These are phyloP conservation scores for Neocucurbitaria cava DNA, from an alignment of 2,329 filamentous ascomycete genomes.

Conservation along the genomic window DNA sequence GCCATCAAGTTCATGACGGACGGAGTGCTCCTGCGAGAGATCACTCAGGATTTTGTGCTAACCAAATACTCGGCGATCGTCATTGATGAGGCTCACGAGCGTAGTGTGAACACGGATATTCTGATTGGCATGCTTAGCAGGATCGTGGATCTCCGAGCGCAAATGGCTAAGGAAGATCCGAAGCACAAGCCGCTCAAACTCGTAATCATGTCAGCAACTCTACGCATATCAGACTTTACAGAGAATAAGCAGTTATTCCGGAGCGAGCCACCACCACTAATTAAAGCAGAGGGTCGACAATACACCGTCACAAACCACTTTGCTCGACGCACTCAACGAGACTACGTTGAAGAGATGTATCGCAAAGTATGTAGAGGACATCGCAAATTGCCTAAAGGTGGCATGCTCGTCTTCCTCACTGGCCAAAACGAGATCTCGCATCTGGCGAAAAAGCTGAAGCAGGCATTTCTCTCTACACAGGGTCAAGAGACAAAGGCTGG, in stretches of 20 bases:
- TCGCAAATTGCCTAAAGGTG: slow-evolving; percentile 85
- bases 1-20: slow-evolving; percentile 99
- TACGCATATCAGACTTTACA: slow-evolving; percentile 88
- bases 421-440: slow-evolving; percentile 90
- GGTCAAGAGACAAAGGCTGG: slow-evolving; percentile 60
- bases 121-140: slow-evolving; percentile 96
- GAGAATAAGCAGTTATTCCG: slow-evolving; percentile 83
- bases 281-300: slow-evolving; percentile 91
- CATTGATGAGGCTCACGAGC: slow-evolving; percentile 96
- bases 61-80: slow-evolving; percentile 92
- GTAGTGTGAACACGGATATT: slow-evolving; percentile 97
- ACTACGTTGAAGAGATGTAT: slow-evolving; percentile 91
- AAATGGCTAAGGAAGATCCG: slow-evolving; percentile 75
- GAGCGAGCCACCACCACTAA: slow-evolving; percentile 74
- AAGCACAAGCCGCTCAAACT: slow-evolving; percentile 80
- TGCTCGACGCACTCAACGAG: slow-evolving; percentile 77
- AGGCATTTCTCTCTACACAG: slow-evolving; percentile 65
- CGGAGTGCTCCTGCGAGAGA: slow-evolving; percentile 90
- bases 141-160: slow-evolving; percentile 82
- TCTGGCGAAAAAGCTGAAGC: slow-evolving; percentile 79
- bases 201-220: slow-evolving; percentile 96
- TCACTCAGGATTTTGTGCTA: slow-evolving; percentile 86
- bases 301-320: slow-evolving; percentile 92
- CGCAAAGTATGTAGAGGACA: slow-evolving; percentile 87
- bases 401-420: slow-evolving; percentile 92